phyloP scores from a whole-genome alignment of 1,284 basidiomycete species.

The Cutaneotrichosporon dermatis region DNA sequence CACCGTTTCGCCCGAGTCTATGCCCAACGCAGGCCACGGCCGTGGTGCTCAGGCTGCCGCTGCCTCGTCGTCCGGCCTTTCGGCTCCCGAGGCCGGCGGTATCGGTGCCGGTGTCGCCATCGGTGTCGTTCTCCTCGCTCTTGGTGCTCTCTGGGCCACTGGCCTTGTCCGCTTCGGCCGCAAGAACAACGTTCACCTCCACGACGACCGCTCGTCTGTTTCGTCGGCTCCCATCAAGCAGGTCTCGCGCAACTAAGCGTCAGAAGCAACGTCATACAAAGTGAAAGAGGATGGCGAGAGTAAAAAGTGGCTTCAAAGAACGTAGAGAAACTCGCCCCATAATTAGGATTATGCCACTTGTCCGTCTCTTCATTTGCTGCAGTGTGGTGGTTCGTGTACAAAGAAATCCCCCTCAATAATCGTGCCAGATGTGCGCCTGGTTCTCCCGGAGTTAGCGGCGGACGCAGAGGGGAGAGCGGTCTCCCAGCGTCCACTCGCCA shows the following conservation, averaged over 20 bases:
- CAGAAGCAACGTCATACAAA: no score
- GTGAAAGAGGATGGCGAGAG: no score
- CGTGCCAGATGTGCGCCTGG: no score
- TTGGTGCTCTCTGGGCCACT: conserved; percentile 10
- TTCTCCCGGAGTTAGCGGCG: no score
- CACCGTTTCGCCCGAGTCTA: background rate
- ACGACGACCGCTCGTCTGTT: conserved; percentile 2
- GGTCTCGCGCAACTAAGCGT: background rate
- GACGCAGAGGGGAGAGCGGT: no score
- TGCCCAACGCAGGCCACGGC: background rate
- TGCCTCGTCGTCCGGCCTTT: background rate
- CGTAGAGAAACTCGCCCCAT: no score
- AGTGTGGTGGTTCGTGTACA: no score
- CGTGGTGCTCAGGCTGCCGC: no score
- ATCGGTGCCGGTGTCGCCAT: conserved; percentile 15
- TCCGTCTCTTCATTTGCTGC: no score
- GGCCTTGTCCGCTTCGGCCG: conserved; percentile 6
- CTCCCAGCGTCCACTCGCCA: no score
- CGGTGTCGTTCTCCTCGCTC: conserved; percentile 6
- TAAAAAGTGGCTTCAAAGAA: background rate
- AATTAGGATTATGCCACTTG: no score
- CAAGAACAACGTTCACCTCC: conserved; percentile 2
- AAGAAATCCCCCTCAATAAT: no score
- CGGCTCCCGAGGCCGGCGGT: conserved; percentile 5
- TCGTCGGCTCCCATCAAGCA: conserved; percentile 2